Base-by-base conservation (phyloP, 2,329 filamentous ascomycete species). In the Xylariales sp. region DNA sequence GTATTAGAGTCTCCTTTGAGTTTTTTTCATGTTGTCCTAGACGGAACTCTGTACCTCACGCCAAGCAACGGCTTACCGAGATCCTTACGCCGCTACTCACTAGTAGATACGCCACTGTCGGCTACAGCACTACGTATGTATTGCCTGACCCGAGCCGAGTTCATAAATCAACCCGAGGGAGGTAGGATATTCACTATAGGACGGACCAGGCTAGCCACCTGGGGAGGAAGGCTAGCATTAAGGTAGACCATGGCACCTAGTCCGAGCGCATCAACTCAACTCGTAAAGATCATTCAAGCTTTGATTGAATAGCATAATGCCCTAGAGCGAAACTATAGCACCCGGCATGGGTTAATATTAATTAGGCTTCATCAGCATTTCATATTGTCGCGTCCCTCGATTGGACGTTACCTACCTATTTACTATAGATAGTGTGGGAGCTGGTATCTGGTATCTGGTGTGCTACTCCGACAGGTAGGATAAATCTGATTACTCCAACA, bases 31-130 rank as follows among this genome's bases (percentile, higher is more conserved):
- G 53, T 57, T 58, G 52, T 41, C 32, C 12, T 16, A 39, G n/a
- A 28, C 9, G 46, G 16, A 32, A 16, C 28, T 46, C 62, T 59
- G 23, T 54, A 59, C 45, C 56, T 57, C 43, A 23, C 60, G 66
- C 62, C 53, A 41, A 63, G 48, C 14, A 58, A 43, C 55, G 48
- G 61, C 56, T 57, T 48, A 55, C 59, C 43, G 45, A 68, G 61
- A 54, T 9, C 28, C 50, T 65, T 61, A 57, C 54, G 60, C 60
- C 54, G 60, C 60, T 50, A 61, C 50, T 23, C 23, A 23, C 23
- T 23, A 23, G 23, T 23, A 23, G 57, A 50, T 63, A 60, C 32
- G 43, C 43, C 62, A 39, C 52, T 45, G 52, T 52, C 62, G 23
- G 55, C 10, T 16, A 57, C 3, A 34, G 41, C 10, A 48, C 41